phyloP scores from a whole-genome alignment of 495 filamentous ascomycete species.

The Chaetomidium leptoderma region DNA sequence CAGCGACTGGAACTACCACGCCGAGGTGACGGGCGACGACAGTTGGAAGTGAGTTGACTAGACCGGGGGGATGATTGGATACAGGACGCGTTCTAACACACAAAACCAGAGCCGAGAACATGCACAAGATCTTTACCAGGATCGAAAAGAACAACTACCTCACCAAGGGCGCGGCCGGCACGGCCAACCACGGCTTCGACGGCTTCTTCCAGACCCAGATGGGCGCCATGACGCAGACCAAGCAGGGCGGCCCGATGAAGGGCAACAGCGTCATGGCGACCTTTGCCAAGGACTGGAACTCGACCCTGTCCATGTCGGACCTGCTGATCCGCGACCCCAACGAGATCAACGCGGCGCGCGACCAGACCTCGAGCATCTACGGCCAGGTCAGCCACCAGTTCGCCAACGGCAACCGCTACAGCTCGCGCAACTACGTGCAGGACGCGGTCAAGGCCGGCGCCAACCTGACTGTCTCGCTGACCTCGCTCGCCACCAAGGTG shows the following conservation, averaged over 20 bases:
- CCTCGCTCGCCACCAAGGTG: slow-evolving; percentile 34
- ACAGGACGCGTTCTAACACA: no score
- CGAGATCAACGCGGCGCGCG: slow-evolving; percentile 26
- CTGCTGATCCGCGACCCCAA: slow-evolving; percentile 37
- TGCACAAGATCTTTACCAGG: slow-evolving; percentile 8
- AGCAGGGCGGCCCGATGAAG: slow-evolving; percentile 19
- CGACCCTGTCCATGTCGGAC: slow-evolving; percentile 24
- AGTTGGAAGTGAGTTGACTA: not conserved
- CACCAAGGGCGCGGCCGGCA: not conserved
- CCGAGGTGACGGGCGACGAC: slow-evolving; percentile 5
- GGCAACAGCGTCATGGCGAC: slow-evolving; percentile 33
- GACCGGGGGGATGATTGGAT: no score
- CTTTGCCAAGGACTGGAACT: slow-evolving; percentile 28
- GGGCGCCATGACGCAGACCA: slow-evolving; percentile 28
- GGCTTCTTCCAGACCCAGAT: slow-evolving; percentile 34
- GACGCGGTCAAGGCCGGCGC: slow-evolving; percentile 21
- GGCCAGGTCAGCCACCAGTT: slow-evolving; percentile 33
- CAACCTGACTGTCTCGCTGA: slow-evolving; percentile 35
- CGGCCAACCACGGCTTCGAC: slow-evolving; percentile 3
- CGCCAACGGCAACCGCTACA: slow-evolving; percentile 35
- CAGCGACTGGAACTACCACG: slow-evolving; percentile 8
- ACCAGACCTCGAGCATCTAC: slow-evolving; percentile 35
- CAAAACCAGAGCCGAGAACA: not conserved
- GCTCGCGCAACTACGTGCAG: slow-evolving; percentile 37
- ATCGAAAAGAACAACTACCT: slow-evolving; percentile 8